phyloP scores from a whole-genome alignment of 371 early-diverging fungal genomes.

The Blakeslea trispora region DNA sequence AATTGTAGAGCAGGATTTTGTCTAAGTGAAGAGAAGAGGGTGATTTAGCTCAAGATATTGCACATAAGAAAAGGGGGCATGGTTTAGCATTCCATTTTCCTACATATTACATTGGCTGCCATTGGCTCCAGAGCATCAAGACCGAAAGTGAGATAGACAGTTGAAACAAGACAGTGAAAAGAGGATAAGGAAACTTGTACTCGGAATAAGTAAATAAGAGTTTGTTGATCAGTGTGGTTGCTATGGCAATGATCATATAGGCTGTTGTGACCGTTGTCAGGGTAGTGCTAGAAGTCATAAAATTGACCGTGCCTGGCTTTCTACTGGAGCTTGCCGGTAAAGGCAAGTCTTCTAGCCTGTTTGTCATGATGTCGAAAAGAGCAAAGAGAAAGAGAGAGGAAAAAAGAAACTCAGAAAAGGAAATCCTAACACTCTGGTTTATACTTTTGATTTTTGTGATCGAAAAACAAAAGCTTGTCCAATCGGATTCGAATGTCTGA shows the following conservation, averaged over 20 bases:
- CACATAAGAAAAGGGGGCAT: too few species aligned
- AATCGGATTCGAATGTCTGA: too few species aligned
- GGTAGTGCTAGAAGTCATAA: slow-evolving; percentile 10
- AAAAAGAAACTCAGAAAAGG: too few species aligned
- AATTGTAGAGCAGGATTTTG: slow-evolving; percentile 35
- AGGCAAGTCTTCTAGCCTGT: slow-evolving; percentile 17
- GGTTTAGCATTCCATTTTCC: too few species aligned
- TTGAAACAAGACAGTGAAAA: slow-evolving; percentile 60
- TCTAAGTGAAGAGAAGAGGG: background rate
- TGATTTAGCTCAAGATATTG: too few species aligned
- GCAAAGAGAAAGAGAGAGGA: too few species aligned
- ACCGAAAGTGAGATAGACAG: slow-evolving; percentile 50
- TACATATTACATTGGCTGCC: slow-evolving; percentile 50
- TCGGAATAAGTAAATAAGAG: slow-evolving; percentile 54
- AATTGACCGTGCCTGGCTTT: slow-evolving; percentile 4
- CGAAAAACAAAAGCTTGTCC: too few species aligned
- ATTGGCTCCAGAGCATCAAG: slow-evolving; percentile 43
- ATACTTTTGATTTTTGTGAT: too few species aligned
- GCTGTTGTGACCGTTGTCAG: slow-evolving; percentile 39
- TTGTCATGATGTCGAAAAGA: background rate
- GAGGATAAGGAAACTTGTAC: slow-evolving; percentile 58
- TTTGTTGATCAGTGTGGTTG: slow-evolving; percentile 65
- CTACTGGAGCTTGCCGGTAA: slow-evolving; percentile 20
- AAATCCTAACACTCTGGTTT: too few species aligned
- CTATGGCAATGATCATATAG: slow-evolving; percentile 52